These are phyloP conservation scores for Chimonanthus praecox DNA, from an alignment of 164 flowering plant genomes.

Conservation along the genomic window DNA sequence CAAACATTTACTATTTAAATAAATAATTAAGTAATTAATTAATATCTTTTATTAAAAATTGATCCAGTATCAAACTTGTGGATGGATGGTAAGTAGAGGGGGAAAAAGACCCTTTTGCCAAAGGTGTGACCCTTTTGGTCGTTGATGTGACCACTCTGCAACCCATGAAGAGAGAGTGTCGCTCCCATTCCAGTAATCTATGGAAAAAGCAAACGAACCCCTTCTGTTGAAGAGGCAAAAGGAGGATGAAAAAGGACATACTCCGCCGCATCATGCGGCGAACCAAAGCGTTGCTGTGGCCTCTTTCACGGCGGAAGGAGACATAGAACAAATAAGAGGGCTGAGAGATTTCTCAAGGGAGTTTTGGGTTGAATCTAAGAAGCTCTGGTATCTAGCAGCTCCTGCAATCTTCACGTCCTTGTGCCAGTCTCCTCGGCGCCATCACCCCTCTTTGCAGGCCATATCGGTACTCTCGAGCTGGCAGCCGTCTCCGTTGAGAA, in stretches of 20 bases:
- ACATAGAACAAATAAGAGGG: conserved; percentile 10
- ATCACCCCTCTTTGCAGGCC: conserved; percentile 21
- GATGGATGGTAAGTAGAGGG: too few species aligned
- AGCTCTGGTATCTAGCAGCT: conserved; percentile 18
- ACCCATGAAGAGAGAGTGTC: too few species aligned
- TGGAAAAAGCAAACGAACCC: background rate
- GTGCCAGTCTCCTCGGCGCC: conserved; percentile 21
- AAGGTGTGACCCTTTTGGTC: too few species aligned
- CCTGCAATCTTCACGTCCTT: conserved; percentile 22
- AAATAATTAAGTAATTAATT: too few species aligned
- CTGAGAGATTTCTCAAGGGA: conserved; percentile 5
- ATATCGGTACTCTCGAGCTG: conserved; percentile 16
- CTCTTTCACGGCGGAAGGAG: conserved; percentile 3
- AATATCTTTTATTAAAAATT: too few species aligned
- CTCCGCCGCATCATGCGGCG: background rate
- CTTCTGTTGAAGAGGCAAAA: background rate
- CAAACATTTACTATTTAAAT: too few species aligned
- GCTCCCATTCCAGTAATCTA: background rate
- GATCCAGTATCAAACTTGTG: too few species aligned
- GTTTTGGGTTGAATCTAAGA: conserved; percentile 19
- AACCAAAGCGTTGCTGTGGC: background rate
- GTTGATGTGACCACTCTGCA: too few species aligned
- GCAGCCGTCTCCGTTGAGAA: conserved; percentile 24
- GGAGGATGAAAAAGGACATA: background rate
- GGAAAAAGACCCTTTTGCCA: too few species aligned